Evolutionary conservation across 2,329 filamentous ascomycete genomes (phyloP).

Genomic region (Trichophyton mentagrophytes): DNA sequence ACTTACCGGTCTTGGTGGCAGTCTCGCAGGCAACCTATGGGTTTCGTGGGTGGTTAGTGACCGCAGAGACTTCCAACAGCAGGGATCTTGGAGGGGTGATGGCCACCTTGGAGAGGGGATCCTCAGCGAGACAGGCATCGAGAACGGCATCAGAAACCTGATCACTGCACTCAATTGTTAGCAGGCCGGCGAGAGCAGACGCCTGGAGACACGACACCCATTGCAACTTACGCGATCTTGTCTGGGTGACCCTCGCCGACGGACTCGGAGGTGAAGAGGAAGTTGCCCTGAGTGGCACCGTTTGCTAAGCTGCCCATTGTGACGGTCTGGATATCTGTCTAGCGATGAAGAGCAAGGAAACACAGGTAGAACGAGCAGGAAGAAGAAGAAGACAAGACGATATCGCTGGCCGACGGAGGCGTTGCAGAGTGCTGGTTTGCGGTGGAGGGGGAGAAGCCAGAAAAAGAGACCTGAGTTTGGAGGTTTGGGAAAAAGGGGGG

Average conservation of each 20-base stretch:
- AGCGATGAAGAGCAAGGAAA: slow-evolving; percentile 14
- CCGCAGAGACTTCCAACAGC: background rate
- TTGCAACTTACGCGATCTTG: slow-evolving; percentile 62
- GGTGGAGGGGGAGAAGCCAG: slow-evolving; percentile 9
- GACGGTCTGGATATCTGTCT: slow-evolving; percentile 20
- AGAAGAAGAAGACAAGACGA: no score
- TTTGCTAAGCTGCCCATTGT: slow-evolving; percentile 40
- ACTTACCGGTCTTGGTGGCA: slow-evolving; percentile 89
- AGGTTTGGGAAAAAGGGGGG: background rate
- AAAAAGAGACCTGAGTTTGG: background rate
- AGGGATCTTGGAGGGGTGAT: slow-evolving; percentile 1
- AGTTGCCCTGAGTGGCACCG: slow-evolving; percentile 44
- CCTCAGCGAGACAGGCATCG: slow-evolving; percentile 89
- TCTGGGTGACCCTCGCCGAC: slow-evolving; percentile 86
- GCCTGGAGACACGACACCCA: slow-evolving; percentile 14
- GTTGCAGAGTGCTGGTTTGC: slow-evolving; percentile 14
- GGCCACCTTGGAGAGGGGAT: slow-evolving; percentile 80
- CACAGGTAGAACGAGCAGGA: no score
- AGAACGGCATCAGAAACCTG: slow-evolving; percentile 98
- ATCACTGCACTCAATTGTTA: slow-evolving; percentile 42
- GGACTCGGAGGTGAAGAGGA: slow-evolving; percentile 83
- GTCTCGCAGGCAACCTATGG: slow-evolving; percentile 80
- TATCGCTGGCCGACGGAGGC: slow-evolving; percentile 17
- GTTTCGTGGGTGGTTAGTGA: background rate
- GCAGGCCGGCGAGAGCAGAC: background rate